Evolutionary conservation across 2,329 filamentous ascomycete genomes (phyloP).

Genomic region (Claviceps africana): DNA sequence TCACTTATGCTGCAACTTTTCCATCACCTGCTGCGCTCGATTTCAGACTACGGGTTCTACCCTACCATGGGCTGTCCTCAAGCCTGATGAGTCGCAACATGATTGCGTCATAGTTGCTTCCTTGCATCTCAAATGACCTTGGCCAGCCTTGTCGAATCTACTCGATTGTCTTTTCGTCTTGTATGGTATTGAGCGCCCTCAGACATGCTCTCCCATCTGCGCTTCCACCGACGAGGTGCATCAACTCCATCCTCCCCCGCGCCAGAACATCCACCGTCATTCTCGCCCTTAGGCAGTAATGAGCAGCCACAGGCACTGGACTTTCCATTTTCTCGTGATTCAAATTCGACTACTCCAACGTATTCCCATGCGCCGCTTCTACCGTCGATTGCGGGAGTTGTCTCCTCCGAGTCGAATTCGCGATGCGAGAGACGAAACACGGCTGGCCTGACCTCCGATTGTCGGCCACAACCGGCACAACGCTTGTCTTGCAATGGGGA

Average conservation of each 20-base stretch:
- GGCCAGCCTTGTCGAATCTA: background rate
- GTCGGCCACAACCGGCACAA: constrained; percentile 14
- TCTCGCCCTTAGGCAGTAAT: constrained; percentile 23
- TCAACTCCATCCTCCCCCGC: constrained; percentile 42
- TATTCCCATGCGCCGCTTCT: constrained; percentile 30
- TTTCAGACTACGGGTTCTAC: background rate
- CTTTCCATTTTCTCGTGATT: constrained; percentile 21
- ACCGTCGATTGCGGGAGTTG: constrained; percentile 36
- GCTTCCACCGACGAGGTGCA: constrained; percentile 43
- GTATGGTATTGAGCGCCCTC: background rate
- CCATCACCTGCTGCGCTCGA: background rate
- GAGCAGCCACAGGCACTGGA: constrained; percentile 29
- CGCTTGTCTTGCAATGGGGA: constrained; percentile 23
- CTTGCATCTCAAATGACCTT: background rate
- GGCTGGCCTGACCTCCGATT: constrained; percentile 9
- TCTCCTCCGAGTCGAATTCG: constrained; percentile 24
- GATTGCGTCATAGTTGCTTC: background rate
- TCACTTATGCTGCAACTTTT: background rate
- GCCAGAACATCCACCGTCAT: constrained; percentile 30
- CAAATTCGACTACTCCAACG: constrained; percentile 20
- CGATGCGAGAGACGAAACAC: constrained; percentile 10
- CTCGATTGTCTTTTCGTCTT: background rate
- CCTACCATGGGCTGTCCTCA: background rate
- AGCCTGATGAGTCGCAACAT: constrained; percentile 1
- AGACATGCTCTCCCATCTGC: constrained; percentile 38